Base-by-base conservation (phyloP, 768 basidiomycete species). In the Russula griseocarnosa region DNA sequence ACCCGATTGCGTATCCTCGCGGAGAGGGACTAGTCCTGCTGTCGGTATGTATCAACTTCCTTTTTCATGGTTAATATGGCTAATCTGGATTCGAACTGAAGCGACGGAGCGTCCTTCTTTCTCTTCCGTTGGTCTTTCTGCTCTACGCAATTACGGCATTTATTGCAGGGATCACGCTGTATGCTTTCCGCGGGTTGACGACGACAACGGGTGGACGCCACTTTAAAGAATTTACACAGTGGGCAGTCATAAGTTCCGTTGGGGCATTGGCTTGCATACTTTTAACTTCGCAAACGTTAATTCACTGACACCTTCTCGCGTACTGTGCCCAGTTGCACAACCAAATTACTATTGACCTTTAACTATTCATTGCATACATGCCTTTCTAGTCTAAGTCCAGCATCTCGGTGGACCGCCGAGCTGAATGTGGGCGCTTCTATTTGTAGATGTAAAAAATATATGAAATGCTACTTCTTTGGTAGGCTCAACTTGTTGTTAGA, bases 91-190 rank as follows among this genome's bases (percentile, higher is more conserved):
- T 7, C 34, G 47, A 32, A 30, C 55, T 66, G 34, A 71, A 87
- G 85, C 78, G 81, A 69, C 80, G 85, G 24, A 84, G 83, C 62
- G 75, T 91, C 28, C 74, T 88, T 42, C 77, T 88, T 63, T 88
- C 90, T 0, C 79, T 91, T 14, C 90, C 90, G 0, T 76, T 89
- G 24, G 87, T 90, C 30, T 85, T 90, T 67, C 75, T 91, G 38
- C 82, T 84, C 0, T 92, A 90, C 72, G 82, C 87, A 1, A 79
- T 90, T 65, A 78, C 84, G 1, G 86, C 82, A 1, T 88, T 92
- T 75, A 74, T 90, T 42, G 78, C 82, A 0, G 88, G 82, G 0
- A 78, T 90, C 30, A 80, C 83, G 0, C 63, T 90, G 28, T 90
- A 89, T 71, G 83, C 86, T 0, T 83, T 88, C 73, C 76, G 83